Base-by-base conservation (phyloP, 345 rosid species). In the Eucalyptus rudis region DNA sequence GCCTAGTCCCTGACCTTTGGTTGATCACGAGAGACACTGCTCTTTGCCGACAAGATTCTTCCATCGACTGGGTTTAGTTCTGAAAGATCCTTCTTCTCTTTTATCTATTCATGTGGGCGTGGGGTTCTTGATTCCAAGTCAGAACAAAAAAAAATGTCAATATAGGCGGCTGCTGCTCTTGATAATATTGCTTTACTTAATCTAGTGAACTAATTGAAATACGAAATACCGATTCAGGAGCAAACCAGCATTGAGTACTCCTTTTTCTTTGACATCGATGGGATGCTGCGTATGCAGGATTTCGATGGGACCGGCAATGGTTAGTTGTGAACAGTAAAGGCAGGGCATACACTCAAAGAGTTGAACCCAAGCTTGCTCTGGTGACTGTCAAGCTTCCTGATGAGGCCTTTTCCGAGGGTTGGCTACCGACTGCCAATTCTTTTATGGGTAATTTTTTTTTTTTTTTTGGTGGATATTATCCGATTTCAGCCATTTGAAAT, bases 291-390 rank as follows among this genome's bases (percentile, higher is more conserved):
- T 20, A n/a, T 49, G 52, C 91, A 96, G 99, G 99, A 89, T 96
- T 96, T 86, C 92, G 93, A 59, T 97, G 98, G 99, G 99, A 97
- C 90, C 90, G 99, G 45, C 95, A 97, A 43, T 96, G 99, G 99
- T 81, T 96, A 49, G 88, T 96, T 88, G 97, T 96, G 87, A 95
- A 97, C 89, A 88, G 90, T 79, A 94, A 92, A 93, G 96, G 99
- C 87, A 90, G 97, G 91, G 98, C 97, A 87, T 94, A 93, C 91
- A 96, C 99, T 86, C 99, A 96, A 89, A 96, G 99, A 94, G 94
- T 91, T 47, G 97, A 97, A 89, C 97, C 99, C 62, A 96, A 95
- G 94, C 99, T 97, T 88, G 94, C 99, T 51, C 91, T 97, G 89
- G 95, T 97, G 47, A 91, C 92, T 91, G 90, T 93, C 10, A 91